These are phyloP conservation scores for Sechiopsis laciniata DNA, from an alignment of 306 rosid genomes.

Conservation along the genomic window DNA sequence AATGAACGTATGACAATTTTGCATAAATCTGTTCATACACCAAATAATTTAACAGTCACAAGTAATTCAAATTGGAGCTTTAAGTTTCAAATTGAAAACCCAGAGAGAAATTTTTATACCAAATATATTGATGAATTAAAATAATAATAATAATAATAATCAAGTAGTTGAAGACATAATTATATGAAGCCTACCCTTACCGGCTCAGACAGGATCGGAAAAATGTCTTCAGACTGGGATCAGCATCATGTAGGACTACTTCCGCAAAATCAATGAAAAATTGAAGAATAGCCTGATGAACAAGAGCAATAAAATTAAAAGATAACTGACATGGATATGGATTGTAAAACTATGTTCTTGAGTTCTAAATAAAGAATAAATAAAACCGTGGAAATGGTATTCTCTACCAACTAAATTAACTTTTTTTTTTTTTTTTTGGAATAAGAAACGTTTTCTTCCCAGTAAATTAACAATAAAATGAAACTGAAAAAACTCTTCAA, in stretches of 20 bases:
- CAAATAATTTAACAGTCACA: background rate
- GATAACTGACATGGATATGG: background rate
- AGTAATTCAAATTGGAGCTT: background rate
- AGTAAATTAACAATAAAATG: too few species aligned
- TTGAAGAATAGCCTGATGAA: conserved; percentile 71
- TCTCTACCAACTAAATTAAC: too few species aligned
- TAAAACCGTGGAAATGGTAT: too few species aligned
- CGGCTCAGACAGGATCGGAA: conserved; percentile 91
- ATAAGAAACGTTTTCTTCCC: too few species aligned
- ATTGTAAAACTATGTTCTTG: too few species aligned
- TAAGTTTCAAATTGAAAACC: background rate
- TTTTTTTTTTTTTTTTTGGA: too few species aligned
- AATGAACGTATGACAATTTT: background rate
- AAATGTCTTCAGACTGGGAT: conserved; percentile 76
- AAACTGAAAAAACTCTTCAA: too few species aligned
- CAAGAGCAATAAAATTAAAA: conserved; percentile 21
- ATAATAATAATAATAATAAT: background rate
- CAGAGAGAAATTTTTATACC: background rate
- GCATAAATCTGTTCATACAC: background rate
- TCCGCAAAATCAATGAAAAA: conserved; percentile 93
- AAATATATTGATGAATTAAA: background rate
- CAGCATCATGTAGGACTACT: conserved; percentile 85
- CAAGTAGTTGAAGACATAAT: background rate
- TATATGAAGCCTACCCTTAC: conserved; percentile 31
- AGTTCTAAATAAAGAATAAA: too few species aligned